These are phyloP conservation scores for Alternaria novae-zelandiae DNA, from an alignment of 2,329 filamentous ascomycete species.

Conservation along the genomic window DNA sequence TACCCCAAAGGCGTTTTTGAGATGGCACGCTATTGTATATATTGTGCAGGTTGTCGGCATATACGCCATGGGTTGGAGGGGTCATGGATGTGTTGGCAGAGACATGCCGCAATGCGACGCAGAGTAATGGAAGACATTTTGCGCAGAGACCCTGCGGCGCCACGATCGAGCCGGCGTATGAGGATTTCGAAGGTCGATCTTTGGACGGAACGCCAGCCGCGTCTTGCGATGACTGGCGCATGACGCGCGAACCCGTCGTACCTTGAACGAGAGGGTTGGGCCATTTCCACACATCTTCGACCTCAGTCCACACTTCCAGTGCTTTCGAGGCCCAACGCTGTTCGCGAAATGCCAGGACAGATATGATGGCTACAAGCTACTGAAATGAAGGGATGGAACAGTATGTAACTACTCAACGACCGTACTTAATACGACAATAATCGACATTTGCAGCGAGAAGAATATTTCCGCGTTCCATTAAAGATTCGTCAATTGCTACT, in stretches of 20 bases:
- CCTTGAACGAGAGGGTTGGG: not conserved
- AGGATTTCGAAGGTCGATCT: not conserved
- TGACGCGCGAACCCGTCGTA: fast-evolving
- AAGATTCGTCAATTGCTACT: too few relatives aligned
- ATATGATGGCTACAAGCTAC: too few relatives aligned
- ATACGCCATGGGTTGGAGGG: not conserved
- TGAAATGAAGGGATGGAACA: too few relatives aligned
- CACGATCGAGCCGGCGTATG: not conserved
- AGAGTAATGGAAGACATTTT: not conserved
- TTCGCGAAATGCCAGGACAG: too few relatives aligned
- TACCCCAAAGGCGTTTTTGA: slow-evolving; percentile 30
- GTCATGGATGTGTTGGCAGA: not conserved
- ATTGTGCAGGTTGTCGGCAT: slow-evolving; percentile 3
- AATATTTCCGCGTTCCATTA: too few relatives aligned
- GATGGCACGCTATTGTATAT: slow-evolving; percentile 14
- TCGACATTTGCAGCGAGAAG: too few relatives aligned
- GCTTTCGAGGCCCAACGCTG: too few relatives aligned
- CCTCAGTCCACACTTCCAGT: too few relatives aligned
- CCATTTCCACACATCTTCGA: not conserved
- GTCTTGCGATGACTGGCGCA: fast-evolving
- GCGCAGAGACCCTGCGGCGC: not conserved
- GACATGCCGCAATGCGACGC: not conserved
- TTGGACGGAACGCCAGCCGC: not conserved
- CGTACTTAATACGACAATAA: too few relatives aligned
- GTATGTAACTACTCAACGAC: too few relatives aligned